Evolutionary conservation across 768 basidiomycete species (phyloP).

Genomic region (Termitomyces titanicus): DNA sequence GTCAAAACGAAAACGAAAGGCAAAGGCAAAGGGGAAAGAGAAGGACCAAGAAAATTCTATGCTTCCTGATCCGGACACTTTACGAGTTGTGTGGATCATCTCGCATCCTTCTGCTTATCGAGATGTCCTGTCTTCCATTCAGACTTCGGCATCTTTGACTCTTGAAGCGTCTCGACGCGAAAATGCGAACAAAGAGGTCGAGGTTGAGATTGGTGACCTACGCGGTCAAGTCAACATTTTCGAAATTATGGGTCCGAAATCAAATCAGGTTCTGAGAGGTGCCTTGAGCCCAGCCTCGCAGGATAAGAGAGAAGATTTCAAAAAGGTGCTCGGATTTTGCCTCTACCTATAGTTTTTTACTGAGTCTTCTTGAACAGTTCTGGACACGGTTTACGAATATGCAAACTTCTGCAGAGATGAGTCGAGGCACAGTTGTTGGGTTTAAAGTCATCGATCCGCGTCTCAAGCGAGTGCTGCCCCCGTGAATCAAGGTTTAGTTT

Average conservation of each 20-base stretch:
- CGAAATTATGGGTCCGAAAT: conserved; percentile 86
- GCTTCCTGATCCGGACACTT: conserved; percentile 10
- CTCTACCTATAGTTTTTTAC: neutral
- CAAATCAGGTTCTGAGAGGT: conserved; percentile 70
- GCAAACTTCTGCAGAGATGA: conserved; percentile 62
- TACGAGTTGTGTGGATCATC: conserved; percentile 67
- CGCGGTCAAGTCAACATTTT: conserved; percentile 73
- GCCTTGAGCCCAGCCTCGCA: conserved; percentile 47
- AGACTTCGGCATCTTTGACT: conserved; percentile 44
- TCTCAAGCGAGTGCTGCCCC: conserved; percentile 53
- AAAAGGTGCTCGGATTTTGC: conserved; percentile 38
- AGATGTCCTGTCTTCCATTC: conserved; percentile 51
- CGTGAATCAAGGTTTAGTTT: neutral
- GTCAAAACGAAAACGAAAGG: conserved; percentile 15
- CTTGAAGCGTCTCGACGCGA: conserved; percentile 32
- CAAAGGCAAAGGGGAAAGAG: conserved; percentile 30
- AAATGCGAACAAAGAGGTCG: conserved; percentile 23
- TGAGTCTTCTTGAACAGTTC: conserved; percentile 38
- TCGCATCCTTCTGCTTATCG: conserved; percentile 73
- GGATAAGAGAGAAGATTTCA: conserved; percentile 53
- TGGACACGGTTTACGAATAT: conserved; percentile 62
- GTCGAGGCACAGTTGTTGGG: conserved; percentile 75
- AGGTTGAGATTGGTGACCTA: conserved; percentile 69
- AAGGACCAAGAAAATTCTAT: conserved; percentile 25
- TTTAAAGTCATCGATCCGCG: conserved; percentile 76